Percentiles rank a stretch among this genome's conserved stretches.
These are phyloP conservation scores for Gracilaria vermiculophylla DNA, from an alignment of 23 red algal species.

Conservation along the genomic window DNA sequence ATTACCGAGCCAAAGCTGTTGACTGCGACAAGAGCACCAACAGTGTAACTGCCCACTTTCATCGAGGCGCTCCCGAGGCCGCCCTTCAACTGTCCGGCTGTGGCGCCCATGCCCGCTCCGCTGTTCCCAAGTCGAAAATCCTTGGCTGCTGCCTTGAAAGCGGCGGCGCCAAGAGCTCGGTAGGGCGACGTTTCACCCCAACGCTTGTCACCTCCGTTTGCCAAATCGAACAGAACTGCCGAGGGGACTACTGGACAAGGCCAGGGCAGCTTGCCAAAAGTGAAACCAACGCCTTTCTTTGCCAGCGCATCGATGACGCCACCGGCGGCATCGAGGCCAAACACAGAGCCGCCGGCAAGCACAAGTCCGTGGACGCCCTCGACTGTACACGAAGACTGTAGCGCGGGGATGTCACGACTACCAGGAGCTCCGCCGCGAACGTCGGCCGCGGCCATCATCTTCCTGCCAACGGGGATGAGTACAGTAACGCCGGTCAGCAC, in stretches of 20 bases:
- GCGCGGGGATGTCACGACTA: background rate
- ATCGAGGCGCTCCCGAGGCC: background rate
- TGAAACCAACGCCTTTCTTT: background rate
- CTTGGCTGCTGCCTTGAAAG: background rate
- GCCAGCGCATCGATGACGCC: background rate
- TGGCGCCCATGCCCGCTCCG: background rate
- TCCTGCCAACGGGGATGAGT: background rate
- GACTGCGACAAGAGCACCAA: background rate
- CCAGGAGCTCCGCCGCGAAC: background rate
- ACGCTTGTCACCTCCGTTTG: background rate
- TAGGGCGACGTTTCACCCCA: background rate
- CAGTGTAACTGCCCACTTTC: background rate
- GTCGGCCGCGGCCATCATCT: background rate
- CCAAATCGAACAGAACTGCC: background rate
- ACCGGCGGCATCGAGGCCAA: slow-evolving; percentile 1
- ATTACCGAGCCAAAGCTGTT: background rate
- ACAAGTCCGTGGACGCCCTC: background rate
- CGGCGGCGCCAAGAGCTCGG: background rate
- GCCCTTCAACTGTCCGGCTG: background rate
- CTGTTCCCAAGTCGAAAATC: background rate
- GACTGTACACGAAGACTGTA: background rate
- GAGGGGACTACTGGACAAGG: background rate
- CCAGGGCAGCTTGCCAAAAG: background rate
- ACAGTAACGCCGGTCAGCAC: background rate
- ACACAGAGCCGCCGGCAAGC: background rate